These are phyloP conservation scores for Trichoderma sp. DNA, from an alignment of 2,329 filamentous ascomycete genomes.

Conservation along the genomic window DNA sequence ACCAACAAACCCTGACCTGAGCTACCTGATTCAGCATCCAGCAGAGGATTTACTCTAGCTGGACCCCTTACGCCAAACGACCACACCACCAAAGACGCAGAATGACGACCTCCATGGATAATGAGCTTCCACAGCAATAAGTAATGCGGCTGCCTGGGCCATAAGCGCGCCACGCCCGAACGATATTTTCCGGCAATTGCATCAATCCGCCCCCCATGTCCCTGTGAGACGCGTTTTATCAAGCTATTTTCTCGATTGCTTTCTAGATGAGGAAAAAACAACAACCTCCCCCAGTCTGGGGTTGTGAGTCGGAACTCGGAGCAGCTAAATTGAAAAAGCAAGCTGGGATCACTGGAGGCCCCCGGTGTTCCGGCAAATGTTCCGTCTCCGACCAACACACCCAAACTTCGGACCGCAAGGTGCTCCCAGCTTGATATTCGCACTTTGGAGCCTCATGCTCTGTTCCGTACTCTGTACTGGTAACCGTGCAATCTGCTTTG, in stretches of 20 bases:
- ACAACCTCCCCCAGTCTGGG: not conserved
- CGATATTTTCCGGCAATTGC: not conserved
- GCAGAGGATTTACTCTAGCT: not conserved
- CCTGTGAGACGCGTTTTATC: not conserved
- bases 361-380: not conserved
- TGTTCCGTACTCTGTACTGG: not conserved
- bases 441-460: not conserved
- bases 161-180: not conserved
- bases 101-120: not conserved
- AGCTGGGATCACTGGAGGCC: not conserved
- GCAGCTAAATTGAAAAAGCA: not conserved
- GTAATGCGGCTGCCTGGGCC: not conserved
- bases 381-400: not conserved
- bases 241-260: not conserved
- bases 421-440: not conserved
- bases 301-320: not conserved
- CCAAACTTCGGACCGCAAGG: not conserved
- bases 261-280: not conserved
- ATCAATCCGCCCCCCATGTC: not conserved
- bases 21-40: not conserved
- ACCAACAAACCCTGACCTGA: not conserved
- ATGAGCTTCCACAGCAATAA: not conserved
- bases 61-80: not conserved
- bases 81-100: not conserved
- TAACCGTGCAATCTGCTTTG: not conserved